Percentiles rank a stretch among this genome's conserved stretches.
Conservation (phyloP, 352 stramenopile species). For the Pythium oligandrum region DNA sequence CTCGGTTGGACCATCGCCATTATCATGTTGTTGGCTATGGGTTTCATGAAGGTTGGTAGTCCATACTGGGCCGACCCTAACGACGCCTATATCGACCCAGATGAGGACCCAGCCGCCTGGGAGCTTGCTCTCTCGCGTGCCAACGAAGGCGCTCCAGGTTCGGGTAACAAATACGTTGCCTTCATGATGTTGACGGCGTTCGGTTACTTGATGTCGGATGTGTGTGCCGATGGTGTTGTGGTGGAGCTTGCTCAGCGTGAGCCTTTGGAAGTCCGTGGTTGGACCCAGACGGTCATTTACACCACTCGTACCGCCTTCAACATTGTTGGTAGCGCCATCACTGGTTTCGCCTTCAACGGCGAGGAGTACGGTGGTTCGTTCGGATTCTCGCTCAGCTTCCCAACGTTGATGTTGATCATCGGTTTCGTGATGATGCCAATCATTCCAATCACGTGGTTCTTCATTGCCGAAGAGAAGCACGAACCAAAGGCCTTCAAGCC, state of each 20-base stretch:
- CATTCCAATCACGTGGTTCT: slow-evolving; percentile 26
- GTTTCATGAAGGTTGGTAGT: slow-evolving; percentile 13
- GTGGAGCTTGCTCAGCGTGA: slow-evolving; percentile 34
- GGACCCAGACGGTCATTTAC: slow-evolving; percentile 32
- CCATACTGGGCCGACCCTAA: slow-evolving; percentile 20
- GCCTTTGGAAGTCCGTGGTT: slow-evolving; percentile 22
- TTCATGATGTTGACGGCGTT: slow-evolving; percentile 30
- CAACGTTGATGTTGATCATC: slow-evolving; percentile 21
- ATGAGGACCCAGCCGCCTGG: slow-evolving; percentile 4
- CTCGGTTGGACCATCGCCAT: slow-evolving; percentile 29
- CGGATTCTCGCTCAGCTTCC: slow-evolving; percentile 26
- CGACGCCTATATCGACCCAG: slow-evolving; percentile 6
- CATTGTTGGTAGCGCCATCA: slow-evolving; percentile 13
- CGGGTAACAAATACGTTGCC: slow-evolving; percentile 28
- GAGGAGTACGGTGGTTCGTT: slow-evolving; percentile 23
- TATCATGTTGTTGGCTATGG: slow-evolving; percentile 26
- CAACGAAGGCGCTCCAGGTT: slow-evolving; percentile 14
- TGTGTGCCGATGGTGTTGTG: slow-evolving; percentile 27
- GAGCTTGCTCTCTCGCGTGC: neutral
- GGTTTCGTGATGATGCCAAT: slow-evolving; percentile 11
- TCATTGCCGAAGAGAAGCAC: slow-evolving; percentile 27
- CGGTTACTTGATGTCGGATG: slow-evolving; percentile 32
- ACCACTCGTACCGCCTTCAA: slow-evolving; percentile 15
- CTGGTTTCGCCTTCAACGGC: slow-evolving; percentile 25
- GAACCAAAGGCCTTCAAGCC: slow-evolving; percentile 8